These are phyloP conservation scores for Geotrichum citri-aurantii DNA, from an alignment of 1,139 yeast species.

Conservation along the genomic window DNA sequence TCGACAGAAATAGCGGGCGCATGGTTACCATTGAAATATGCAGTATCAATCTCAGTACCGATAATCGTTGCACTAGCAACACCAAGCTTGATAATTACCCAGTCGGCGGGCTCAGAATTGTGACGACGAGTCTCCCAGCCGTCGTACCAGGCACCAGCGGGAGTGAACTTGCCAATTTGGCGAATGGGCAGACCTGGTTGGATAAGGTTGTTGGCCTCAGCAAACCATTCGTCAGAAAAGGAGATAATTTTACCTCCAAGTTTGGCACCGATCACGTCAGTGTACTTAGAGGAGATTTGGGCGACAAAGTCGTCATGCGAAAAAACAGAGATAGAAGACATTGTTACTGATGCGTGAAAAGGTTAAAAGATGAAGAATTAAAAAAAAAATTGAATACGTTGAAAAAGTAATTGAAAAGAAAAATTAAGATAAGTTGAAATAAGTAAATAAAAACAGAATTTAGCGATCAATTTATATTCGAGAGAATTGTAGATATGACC, in stretches of 20 bases:
- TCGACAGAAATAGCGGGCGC: slow-evolving; percentile 88
- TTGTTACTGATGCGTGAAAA: slow-evolving; percentile 1
- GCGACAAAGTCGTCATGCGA: slow-evolving; percentile 15
- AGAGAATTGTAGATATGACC: not conserved
- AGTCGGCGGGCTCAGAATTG: slow-evolving; percentile 75
- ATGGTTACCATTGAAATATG: slow-evolving; percentile 89
- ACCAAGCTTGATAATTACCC: slow-evolving; percentile 78
- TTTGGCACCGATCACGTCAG: slow-evolving; percentile 70
- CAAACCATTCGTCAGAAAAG: slow-evolving; percentile 90
- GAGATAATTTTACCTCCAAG: slow-evolving; percentile 69
- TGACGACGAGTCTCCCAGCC: slow-evolving; percentile 98
- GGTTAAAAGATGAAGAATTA: too few species aligned
- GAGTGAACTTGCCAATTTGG: slow-evolving; percentile 71
- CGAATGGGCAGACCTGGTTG: slow-evolving; percentile 74
- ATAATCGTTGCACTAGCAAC: slow-evolving; percentile 73
- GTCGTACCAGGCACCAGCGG: slow-evolving; percentile 94
- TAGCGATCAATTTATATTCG: not conserved
- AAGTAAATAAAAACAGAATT: too few species aligned
- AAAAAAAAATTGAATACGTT: not conserved
- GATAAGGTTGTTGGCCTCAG: slow-evolving; percentile 82
- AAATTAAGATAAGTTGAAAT: not conserved
- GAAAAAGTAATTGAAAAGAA: not conserved
- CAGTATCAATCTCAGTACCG: slow-evolving; percentile 88
- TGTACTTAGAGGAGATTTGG: slow-evolving; percentile 15
- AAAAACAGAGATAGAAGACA: slow-evolving; percentile 10